A percentile compares a stretch with the other conserved stretches of the same genome.
Evolutionary conservation across 192 early-diverging fungal species (phyloP).

Genomic region (Coemansia sp.): DNA sequence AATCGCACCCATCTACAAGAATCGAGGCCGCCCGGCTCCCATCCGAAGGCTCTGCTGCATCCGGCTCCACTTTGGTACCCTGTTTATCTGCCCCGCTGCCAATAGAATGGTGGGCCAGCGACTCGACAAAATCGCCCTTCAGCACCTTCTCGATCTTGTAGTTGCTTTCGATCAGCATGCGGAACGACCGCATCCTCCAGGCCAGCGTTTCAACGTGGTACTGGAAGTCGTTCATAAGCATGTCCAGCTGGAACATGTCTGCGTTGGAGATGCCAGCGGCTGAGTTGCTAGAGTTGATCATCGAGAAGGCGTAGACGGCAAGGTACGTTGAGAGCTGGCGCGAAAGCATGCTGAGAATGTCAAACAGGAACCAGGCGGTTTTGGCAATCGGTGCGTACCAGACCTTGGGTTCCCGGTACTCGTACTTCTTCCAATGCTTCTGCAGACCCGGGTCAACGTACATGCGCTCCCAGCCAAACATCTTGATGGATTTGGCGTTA

Average conservation of each 20-base stretch:
- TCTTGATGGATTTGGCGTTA: conserved; percentile 37
- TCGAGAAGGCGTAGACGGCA: conserved; percentile 20
- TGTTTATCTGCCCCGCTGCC: background rate
- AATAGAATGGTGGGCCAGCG: conserved; percentile 3
- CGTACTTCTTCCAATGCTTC: conserved; percentile 2
- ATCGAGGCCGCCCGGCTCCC: background rate
- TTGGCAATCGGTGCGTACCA: conserved; percentile 42
- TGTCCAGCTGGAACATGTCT: conserved; percentile 29
- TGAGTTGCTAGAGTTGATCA: background rate
- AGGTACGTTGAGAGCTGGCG: conserved; percentile 20
- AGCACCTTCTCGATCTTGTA: conserved; percentile 19
- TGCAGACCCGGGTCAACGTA: conserved; percentile 29
- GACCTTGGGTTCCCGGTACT: conserved; percentile 6
- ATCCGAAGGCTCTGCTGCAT: background rate
- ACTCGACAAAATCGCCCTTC: conserved; percentile 24
- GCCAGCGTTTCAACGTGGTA: conserved; percentile 4
- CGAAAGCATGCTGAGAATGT: conserved; percentile 8
- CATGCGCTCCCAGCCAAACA: conserved; percentile 49
- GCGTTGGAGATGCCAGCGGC: conserved; percentile 16
- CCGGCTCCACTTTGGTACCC: background rate
- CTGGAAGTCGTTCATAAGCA: conserved; percentile 12
- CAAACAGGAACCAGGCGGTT: conserved; percentile 12
- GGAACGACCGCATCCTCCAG: background rate
- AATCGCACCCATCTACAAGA: conserved; percentile 22
- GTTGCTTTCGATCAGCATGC: conserved; percentile 6